Base-by-base conservation (phyloP, 2,329 filamentous ascomycete genomes). In the Penicillium sp. region DNA sequence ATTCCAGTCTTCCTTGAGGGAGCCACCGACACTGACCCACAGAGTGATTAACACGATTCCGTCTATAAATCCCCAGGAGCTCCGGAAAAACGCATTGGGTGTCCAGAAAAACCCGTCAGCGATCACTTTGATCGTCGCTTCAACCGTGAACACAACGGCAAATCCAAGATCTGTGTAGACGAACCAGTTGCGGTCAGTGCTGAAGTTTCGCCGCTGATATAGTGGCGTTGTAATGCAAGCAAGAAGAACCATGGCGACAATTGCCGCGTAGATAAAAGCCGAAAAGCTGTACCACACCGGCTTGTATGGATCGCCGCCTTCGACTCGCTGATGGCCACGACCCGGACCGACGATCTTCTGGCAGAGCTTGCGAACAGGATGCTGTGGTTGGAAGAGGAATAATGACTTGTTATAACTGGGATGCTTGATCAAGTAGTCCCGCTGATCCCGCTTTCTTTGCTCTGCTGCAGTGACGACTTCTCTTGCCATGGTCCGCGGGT, bases 81-180 rank as follows among this genome's bases (percentile, higher is more conserved):
- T 93, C 65, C 94, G 87, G 71, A 97, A 91, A 70, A 96, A 99
- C 2, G 95, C 95, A 74, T 99, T 97, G 0, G 94, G 94, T 0
- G 94, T 97, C 85, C 91, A 97, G 71, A 97, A 89, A 65, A 96
- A 89, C 7, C 94, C 94, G 75, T 99, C 94, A 0, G 94, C 94
- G 65, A 99, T 86, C 52, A 96, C 87, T 72, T 99, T 99, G 76
- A 99, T 92, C 5, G 86, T 67, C 0, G 92, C 91, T 73, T 99
- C 94, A 6, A 90, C 69, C 0, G 89, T 89, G 75, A 99, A 99
- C 13, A 99, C 75, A 1, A 89, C 74, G 2, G 93, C 92, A 70
- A 99, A 99, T 6, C 90, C 88, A 73, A 95, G 81, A 71, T 99
- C 94, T 11, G 90, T 90, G 84, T 91, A 97, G 5, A 95, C 89